Base-by-base conservation (phyloP, 169 alveolate species). In the Cryptosporidium meleagridis region DNA sequence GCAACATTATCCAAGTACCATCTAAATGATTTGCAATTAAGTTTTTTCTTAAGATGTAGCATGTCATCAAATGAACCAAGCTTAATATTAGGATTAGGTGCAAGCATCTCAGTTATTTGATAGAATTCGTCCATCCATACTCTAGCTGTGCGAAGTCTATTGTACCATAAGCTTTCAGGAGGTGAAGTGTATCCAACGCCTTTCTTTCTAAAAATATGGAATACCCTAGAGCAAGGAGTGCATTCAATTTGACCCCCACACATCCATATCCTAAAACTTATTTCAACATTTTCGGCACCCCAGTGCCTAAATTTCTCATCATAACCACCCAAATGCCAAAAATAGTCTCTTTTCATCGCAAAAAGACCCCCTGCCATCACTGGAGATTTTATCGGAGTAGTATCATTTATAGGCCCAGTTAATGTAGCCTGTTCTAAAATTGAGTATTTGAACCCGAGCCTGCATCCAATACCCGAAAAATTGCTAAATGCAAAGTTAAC, bases 281-380 rank as follows among this genome's bases (percentile, higher is more conserved):
- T 62, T 69, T 86, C 85, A 58, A 73, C 62, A 58, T 91, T 91
- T 69, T 91, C 94, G 4, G 93, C 94, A 3, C 92, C 94, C 92
- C 91, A 91, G 48, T 84, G 80, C 44, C n/a, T 69, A 53, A 93
- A 91, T 18, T 84, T 85, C 29, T 69, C 92, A 75, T 93, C 95
- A 68, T 93, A 92, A 53, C 94, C 94, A 29, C 94, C 94, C 0
- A 92, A 48, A 44, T 69, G 75, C 70, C 73, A 84, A 51, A 92
- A 92, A 39, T 48, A 70, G 45, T 87, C 92, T 62, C 89, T 68
- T 55, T 84, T 58, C 26, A 92, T 39, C 3, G 94, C 94, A 67
- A 84, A 73, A n/a, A 92, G 92, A 39, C 94, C 94, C 21, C 94
- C 94, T 12, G 93, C 94, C 84, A 84, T 86, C 68, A 87, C 39